Evolutionary conservation across 257 asterid species (phyloP).

Genomic region (Penstemon barbatus): DNA sequence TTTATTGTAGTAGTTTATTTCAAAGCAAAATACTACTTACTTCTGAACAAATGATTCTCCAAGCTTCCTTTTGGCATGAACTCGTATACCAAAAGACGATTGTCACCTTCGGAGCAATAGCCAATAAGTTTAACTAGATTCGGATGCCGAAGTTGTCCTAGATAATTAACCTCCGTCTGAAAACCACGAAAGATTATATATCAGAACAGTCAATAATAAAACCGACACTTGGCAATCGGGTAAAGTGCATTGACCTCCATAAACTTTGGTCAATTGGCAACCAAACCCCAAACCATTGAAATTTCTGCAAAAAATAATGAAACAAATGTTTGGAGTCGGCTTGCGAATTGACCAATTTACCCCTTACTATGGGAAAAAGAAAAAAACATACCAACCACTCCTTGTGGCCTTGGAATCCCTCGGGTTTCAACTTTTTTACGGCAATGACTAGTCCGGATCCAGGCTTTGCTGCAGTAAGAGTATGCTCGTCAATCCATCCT

Average conservation of each 20-base stretch:
- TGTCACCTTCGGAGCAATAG: slow-evolving; percentile 63
- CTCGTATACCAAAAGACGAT: slow-evolving; percentile 64
- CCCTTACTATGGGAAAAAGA: too few species aligned
- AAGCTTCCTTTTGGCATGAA: slow-evolving; percentile 82
- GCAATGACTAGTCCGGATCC: slow-evolving; percentile 72
- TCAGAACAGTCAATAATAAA: background rate
- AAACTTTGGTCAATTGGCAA: too few species aligned
- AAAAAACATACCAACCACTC: slow-evolving; percentile 64
- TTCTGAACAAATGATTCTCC: slow-evolving; percentile 72
- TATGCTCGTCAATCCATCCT: slow-evolving; percentile 61
- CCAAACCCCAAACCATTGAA: too few species aligned
- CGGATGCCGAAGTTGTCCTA: slow-evolving; percentile 69
- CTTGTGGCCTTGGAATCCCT: slow-evolving; percentile 65
- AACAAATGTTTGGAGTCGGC: too few species aligned
- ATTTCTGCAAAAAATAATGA: too few species aligned
- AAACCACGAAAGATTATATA: background rate
- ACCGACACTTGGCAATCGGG: background rate
- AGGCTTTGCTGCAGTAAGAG: slow-evolving; percentile 53
- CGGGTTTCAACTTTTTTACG: slow-evolving; percentile 69
- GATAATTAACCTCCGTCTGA: slow-evolving; percentile 72
- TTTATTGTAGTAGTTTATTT: slow-evolving; percentile 1
- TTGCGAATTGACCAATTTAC: too few species aligned
- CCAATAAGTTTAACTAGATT: slow-evolving; percentile 76
- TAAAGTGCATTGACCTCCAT: too few species aligned
- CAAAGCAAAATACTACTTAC: slow-evolving; percentile 34